Evolutionary conservation across 371 early-diverging fungal species (phyloP), one percentile per base, ranked within the genome.

Genomic region (Zychaea mexicana): DNA sequence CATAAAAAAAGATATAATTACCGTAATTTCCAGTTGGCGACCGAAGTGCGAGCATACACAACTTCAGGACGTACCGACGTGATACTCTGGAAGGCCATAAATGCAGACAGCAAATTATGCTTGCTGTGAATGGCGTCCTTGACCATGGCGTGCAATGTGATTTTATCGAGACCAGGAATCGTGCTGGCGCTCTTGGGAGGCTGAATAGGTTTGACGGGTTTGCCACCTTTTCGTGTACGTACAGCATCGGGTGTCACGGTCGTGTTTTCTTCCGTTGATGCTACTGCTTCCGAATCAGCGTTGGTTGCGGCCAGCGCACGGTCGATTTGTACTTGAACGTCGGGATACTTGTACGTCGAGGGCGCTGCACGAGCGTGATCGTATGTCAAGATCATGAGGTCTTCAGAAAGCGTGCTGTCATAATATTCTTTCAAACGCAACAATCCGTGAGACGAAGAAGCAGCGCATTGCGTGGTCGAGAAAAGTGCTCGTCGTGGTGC

Each of bases 1-100:
- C 33, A 8, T 8, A 33, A 33, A 33, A 8, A 28, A 61, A 45
- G 13, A 26, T 19, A 17, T 69, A 70, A 83, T 84, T 89, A 87
- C 73, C 94, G 87, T 45, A 94, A 77, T 71, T 93, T 92, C 91
- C 92, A 92, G 27, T 86, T 73, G 54, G 96, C 91, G 24, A 93
- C 96, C 38, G 91, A 89, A 38, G 68, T 85, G 69, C 85, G 87
- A 39, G 97, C 92, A 72, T 90, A 92, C 28, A 96, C 79, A 22
- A 96, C 85, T 61, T 89, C 89, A 8, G 94, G 94, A 21, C 88
- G 85, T 61, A 85, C 77, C 30, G 94, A 96, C 2, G 96, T 93
- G 45, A 98, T 92, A 45, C 91, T 81, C 74, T 96, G 94, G 57
- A 98, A 85, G 0, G 94, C 92, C 90, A 96, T 93, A 61, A 97